Evolutionary conservation across 495 filamentous ascomycete species (phyloP), one percentile per base, ranked within the genome.

Genomic region (Pyrenopolyporus hunteri): DNA sequence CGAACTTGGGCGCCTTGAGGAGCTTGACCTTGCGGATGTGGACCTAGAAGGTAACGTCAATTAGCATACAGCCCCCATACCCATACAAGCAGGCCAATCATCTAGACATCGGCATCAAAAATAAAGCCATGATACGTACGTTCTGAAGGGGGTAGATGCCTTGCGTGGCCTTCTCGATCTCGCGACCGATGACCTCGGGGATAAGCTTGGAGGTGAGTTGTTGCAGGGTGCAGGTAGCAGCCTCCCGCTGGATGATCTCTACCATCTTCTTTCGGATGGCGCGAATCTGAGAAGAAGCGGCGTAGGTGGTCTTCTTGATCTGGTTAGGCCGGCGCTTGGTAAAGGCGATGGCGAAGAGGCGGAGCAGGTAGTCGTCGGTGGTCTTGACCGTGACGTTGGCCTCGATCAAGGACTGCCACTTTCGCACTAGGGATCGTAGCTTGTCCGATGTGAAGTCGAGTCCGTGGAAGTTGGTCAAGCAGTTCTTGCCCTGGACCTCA

Each of bases 11-110:
- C 50, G 85, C 74, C 87, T 98, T 98, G 50, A 98, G 85, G 42
- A 98, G 90, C 86, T 98, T 98, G 73, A 98, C 93, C 86, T 98
- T 98, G 77, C 94, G 93, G 77, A 98, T 96, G 84, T 98, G 94
- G 67, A 98, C 93, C 94, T 98, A 70, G 36, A 65, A 25, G 57
- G 45, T 3, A 23, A 29, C 57, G 55, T 69, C 48, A 58, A 42
- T 72, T 59, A 52, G 55, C 25, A 56, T 57, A 11, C 13, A 23
- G 17, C 23, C 3, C 0, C 4, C 4, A 23, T 8, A 56, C 80
- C 13, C 1, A 13, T 11, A 37, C n/a, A 28, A 39, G 31, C 13
- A 1, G n/a, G n/a, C n/a, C n/a, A n/a, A n/a, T n/a, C n/a, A n/a
- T n/a, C n/a, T n/a, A n/a, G n/a, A n/a, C n/a, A n/a, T n/a, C n/a